Conservation (phyloP, 2,329 filamentous ascomycete genomes). For the Penicillium aurantiogriseum region DNA sequence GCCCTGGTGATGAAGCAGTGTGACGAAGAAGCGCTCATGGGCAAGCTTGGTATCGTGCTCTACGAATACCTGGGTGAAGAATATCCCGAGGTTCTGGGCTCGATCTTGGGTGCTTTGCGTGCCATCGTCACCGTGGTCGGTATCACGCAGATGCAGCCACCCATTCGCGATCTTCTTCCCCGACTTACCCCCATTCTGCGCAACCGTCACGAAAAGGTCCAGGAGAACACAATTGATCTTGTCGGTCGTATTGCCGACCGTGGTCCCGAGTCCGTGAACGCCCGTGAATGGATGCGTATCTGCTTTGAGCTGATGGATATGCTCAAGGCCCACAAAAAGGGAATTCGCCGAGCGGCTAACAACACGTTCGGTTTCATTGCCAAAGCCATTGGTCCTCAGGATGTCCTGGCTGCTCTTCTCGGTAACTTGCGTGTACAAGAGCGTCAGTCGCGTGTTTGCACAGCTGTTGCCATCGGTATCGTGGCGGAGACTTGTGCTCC, state of each 20-base stretch:
- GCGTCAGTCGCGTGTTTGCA: conserved; percentile 96
- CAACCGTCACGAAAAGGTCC: conserved; percentile 98
- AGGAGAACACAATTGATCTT: conserved; percentile 97
- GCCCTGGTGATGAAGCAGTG: conserved; percentile 99
- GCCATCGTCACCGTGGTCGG: conserved; percentile 97
- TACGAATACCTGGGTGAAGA: conserved; percentile 99
- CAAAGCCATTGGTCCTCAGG: conserved; percentile 96
- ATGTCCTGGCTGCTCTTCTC: conserved; percentile 89
- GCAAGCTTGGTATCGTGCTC: conserved; percentile 87
- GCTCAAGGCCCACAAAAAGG: conserved; percentile 99
- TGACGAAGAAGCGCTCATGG: conserved; percentile 91
- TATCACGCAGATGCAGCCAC: conserved; percentile 96
- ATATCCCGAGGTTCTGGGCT: conserved; percentile 95
- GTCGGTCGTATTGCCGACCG: conserved; percentile 97
- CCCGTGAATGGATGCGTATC: conserved; percentile 99
- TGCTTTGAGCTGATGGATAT: conserved; percentile 99
- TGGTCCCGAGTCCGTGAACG: conserved; percentile 93
- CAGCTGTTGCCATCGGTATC: conserved; percentile 96
- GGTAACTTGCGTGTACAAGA: conserved; percentile 98
- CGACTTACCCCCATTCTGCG: conserved; percentile 96
- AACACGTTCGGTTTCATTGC: conserved; percentile 99
- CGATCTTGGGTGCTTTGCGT: conserved; percentile 88
- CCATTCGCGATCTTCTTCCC: conserved; percentile 92
- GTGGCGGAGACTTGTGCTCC: conserved; percentile 97
- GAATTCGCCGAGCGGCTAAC: conserved; percentile 95